These are phyloP conservation scores for Gossypium lobatum DNA, from an alignment of 441 rosid species.

Conservation along the genomic window DNA sequence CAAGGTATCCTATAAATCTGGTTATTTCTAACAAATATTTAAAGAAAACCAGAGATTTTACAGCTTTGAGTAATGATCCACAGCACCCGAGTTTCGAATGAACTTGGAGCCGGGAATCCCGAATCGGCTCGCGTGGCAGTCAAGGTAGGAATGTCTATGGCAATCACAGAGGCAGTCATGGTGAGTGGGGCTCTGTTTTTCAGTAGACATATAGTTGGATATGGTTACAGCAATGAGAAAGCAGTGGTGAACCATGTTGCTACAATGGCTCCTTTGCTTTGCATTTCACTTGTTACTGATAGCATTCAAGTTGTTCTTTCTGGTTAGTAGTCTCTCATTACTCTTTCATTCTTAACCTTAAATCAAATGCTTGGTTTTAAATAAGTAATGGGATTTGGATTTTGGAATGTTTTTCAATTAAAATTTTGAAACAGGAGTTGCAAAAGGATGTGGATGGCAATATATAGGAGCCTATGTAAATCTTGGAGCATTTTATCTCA, in stretches of 20 bases:
- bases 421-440: constrained; percentile 25
- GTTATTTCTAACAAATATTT: background rate
- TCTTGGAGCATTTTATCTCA: constrained; percentile 35
- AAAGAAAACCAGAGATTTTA: background rate
- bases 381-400: background rate
- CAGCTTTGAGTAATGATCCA: background rate
- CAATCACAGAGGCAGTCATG: constrained; percentile 12
- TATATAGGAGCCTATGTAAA: constrained; percentile 37
- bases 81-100: constrained; percentile 21
- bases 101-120: constrained; percentile 21
- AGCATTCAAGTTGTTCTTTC: constrained; percentile 26
- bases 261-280: constrained; percentile 23
- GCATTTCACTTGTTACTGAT: constrained; percentile 24
- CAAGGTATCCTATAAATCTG: constrained; percentile 14
- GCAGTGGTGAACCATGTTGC: constrained; percentile 20
- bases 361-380: background rate
- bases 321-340: constrained; percentile 6
- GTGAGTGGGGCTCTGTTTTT: constrained; percentile 16
- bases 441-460: constrained; percentile 43
- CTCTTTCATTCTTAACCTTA: background rate
- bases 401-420: background rate
- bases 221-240: constrained; percentile 23
- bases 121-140: constrained; percentile 10
- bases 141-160: constrained; percentile 9
- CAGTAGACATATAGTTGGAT: constrained; percentile 19